Base-by-base conservation (phyloP, 768 basidiomycete genomes). In the Leccinum truebloodii region DNA sequence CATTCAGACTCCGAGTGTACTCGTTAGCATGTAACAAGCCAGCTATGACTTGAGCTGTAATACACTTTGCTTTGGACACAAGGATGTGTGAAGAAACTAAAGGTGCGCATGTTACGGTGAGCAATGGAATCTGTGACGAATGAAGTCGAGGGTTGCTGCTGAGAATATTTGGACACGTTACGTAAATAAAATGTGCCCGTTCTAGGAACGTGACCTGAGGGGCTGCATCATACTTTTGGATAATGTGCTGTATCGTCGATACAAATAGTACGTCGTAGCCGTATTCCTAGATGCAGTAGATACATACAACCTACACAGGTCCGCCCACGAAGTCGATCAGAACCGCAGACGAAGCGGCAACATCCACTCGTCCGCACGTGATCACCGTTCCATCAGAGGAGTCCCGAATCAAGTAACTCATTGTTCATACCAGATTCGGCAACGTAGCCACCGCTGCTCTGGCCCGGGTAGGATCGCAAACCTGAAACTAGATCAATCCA, bases 331-430 rank as follows among this genome's bases (percentile, higher is more conserved):
- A 52, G 20, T 68, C 69, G 12, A 78, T 70, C 58, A 80, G 65
- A 7, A 71, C 73, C 2, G 77, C 79, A 51, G 74, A 72, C 16
- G 79, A 80, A 14, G 76, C 79, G 5, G 69, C 68, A 9, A 80
- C 72, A 0, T 66, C 64, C 44, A 80, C 65, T 49, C 66, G 63
- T 13, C 75, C 75, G 24, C 73, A 75, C 24, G 28, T 58, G 26
- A 80, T 66, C 20, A 63, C 72, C 26, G 26, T 26, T 41, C 3
- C n/a, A 52, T 57, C 46, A 58, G 34, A 34, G 32, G 60, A 51
- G 14, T 12, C 18, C 18, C 16, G 3, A 18, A 46, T 3, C 28
- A 13, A 12, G 34, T 34, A 13, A 34, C 34, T 44, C n/a, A 44
- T n/a, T 44, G n/a, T 10, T 10, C 9, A n/a, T n/a, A n/a, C 41